These are phyloP conservation scores for Solanum appendiculatum DNA, from an alignment of 257 asterid species.

Conservation along the genomic window DNA sequence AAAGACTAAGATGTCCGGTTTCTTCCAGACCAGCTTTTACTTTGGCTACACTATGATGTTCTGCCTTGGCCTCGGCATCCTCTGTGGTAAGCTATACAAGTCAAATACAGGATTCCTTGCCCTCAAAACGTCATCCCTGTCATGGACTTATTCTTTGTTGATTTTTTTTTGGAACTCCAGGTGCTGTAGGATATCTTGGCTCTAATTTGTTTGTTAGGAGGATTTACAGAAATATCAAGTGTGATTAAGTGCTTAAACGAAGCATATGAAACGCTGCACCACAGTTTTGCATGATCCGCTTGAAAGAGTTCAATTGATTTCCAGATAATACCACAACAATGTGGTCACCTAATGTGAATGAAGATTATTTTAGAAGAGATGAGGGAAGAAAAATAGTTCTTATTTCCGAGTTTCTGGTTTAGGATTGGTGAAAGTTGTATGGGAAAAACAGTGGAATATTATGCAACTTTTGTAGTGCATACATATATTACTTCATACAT, in stretches of 20 bases:
- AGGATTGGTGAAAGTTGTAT: background rate
- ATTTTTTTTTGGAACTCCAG: conserved; percentile 8
- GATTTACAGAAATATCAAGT: conserved; percentile 43
- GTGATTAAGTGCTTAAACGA: conserved; percentile 16
- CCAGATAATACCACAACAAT: background rate
- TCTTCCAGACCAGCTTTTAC: conserved; percentile 87
- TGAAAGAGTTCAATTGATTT: background rate
- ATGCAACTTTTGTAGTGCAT: background rate
- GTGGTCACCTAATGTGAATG: background rate
- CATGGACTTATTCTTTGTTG: background rate
- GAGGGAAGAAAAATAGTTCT: background rate
- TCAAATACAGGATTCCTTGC: background rate
- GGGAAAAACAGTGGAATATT: background rate
- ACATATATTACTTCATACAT: background rate
- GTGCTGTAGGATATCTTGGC: conserved; percentile 42
- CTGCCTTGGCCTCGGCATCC: conserved; percentile 72
- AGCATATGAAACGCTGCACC: background rate
- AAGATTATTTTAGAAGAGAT: background rate
- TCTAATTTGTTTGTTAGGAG: conserved; percentile 37
- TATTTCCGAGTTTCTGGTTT: background rate
- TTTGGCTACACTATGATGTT: conserved; percentile 82
- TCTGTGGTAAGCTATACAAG: conserved; percentile 47
- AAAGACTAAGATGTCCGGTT: conserved; percentile 81
- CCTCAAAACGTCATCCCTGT: background rate
- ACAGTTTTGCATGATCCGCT: background rate